phyloP scores from a whole-genome alignment of 192 early-diverging fungal species.

The Coemansia sp. region DNA sequence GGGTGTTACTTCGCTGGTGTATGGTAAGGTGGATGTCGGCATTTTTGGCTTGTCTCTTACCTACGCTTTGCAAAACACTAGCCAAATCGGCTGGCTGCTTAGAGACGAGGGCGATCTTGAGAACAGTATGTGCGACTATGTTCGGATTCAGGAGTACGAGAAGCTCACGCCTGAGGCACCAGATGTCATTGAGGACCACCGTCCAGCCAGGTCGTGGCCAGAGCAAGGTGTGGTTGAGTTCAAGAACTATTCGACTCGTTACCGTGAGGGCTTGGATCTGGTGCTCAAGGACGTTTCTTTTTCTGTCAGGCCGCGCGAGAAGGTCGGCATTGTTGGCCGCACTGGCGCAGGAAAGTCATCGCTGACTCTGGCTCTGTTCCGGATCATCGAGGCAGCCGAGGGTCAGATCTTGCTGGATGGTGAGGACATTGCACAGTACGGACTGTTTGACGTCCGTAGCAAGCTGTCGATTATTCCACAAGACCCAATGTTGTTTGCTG shows the following conservation, averaged over 20 bases:
- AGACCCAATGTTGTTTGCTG: conserved; percentile 76
- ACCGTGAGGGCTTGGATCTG: conserved; percentile 79
- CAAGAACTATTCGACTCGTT: conserved; percentile 76
- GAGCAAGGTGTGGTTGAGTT: conserved; percentile 73
- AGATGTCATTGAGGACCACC: conserved; percentile 60
- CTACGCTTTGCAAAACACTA: conserved; percentile 73
- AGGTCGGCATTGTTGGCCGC: conserved; percentile 52
- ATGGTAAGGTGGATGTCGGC: conserved; percentile 66
- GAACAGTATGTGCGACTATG: conserved; percentile 69
- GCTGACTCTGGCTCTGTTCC: conserved; percentile 59
- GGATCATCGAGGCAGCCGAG: conserved; percentile 62
- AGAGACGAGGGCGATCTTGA: conserved; percentile 88
- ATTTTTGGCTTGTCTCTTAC: conserved; percentile 66
- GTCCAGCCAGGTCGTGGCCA: conserved; percentile 71
- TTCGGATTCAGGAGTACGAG: conserved; percentile 82
- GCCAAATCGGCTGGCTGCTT: conserved; percentile 87
- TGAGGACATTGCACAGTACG: conserved; percentile 59
- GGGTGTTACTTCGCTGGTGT: conserved; percentile 64
- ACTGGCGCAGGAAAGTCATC: conserved; percentile 65
- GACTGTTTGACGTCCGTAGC: conserved; percentile 54
- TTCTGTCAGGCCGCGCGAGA: conserved; percentile 49
- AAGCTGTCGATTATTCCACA: conserved; percentile 86
- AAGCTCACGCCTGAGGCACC: conserved; percentile 81
- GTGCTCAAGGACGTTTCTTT: conserved; percentile 63
- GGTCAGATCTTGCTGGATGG: conserved; percentile 72